Evolutionary conservation across 169 alveolate genomes (phyloP), one percentile per base, ranked within the genome.

Genomic region (Theileria parva): DNA sequence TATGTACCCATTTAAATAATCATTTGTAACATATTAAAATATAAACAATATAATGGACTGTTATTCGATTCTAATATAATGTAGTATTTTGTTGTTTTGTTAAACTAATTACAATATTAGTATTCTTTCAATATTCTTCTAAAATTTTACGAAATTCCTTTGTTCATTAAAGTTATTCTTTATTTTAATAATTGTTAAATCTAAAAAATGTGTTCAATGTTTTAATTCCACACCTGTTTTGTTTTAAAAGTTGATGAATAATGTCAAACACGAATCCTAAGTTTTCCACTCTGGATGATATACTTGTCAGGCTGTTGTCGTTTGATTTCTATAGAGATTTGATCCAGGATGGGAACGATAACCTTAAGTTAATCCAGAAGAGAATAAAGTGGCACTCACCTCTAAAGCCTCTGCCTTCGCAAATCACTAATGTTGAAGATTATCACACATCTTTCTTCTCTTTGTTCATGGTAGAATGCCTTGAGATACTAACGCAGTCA

Each of bases 391-490:
- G 89, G 89, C 74, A 83, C 67, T 25, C 57, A n/a, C 80, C 89
- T 0, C 63, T 83, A 50, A 65, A 69, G 8, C 71, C 61, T 5
- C 37, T 83, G 51, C 89, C 89, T 15, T n/a, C 21, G 0, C 37
- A 23, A 17, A 76, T 83, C n/a, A 11, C 64, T 0, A 61, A 77
- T 11, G 78, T 83, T 19, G 76, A 53, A 37, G 70, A 61, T 27
- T 83, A 83, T 30, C 89, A 83, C 27, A 50, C 79, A 15, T 19
- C 74, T 50, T 83, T 83, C 51, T 83, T 83, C 48, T 79, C 89
- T 12, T 68, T 83, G 13, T 83, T 73, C 83, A 83, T 83, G 89
- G 67, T 76, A n/a, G 89, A 83, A 65, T 83, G 89, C 44, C 86
- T 83, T 23, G 85, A 83, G 55, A 76, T 77, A 65, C 55, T 83